These are phyloP conservation scores for Lyophyllum shimeji DNA, from an alignment of 768 basidiomycete genomes.

Conservation along the genomic window DNA sequence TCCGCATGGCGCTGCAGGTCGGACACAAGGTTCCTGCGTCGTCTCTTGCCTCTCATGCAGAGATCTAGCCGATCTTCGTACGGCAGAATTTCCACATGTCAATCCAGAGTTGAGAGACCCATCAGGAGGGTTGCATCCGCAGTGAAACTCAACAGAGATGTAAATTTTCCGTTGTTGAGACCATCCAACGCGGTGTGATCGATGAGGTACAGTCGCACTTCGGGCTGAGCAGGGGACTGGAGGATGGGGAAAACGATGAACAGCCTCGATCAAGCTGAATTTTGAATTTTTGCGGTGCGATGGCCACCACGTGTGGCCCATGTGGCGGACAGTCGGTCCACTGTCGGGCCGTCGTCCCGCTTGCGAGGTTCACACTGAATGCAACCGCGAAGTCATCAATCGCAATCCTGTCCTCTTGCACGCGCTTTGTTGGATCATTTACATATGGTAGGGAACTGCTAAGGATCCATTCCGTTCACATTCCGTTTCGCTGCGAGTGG, in stretches of 20 bases:
- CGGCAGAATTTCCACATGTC: neutral
- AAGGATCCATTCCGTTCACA: neutral
- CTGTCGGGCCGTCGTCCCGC: neutral
- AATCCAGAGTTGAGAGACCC: neutral
- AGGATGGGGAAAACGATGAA: neutral
- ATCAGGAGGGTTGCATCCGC: neutral
- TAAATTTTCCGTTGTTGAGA: neutral
- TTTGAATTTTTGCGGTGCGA: neutral
- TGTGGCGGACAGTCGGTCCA: neutral
- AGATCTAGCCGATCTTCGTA: neutral
- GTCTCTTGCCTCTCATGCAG: neutral
- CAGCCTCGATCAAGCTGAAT: neutral
- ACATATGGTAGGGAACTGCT: neutral
- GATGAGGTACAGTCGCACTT: neutral
- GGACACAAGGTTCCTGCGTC: neutral
- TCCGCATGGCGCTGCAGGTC: neutral
- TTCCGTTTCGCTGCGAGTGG: too few relatives aligned
- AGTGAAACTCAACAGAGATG: neutral
- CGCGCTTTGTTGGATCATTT: neutral
- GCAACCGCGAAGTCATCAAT: too few relatives aligned
- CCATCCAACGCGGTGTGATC: neutral
- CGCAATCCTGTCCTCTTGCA: neutral
- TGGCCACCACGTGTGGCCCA: neutral
- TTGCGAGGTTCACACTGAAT: neutral
- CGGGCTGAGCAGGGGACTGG: neutral